phyloP scores from a whole-genome alignment of 441 rosid species.

The Gossypium schwendimanii region DNA sequence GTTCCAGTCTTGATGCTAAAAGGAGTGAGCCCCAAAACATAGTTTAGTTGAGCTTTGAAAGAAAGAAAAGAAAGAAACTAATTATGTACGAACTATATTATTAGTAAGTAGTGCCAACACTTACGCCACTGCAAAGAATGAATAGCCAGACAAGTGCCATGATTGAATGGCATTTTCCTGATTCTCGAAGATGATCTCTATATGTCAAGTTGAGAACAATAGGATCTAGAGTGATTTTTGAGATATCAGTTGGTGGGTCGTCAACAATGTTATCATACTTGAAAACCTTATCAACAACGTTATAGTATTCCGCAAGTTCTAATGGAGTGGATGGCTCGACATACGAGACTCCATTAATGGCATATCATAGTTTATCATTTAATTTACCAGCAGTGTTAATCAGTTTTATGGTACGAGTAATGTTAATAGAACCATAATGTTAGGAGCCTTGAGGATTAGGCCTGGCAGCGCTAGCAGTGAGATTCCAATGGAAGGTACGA shows the following conservation, averaged over 20 bases:
- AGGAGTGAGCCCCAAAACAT: neutral
- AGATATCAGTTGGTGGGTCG: conserved; percentile 28
- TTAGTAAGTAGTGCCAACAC: neutral
- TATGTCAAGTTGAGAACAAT: conserved; percentile 46
- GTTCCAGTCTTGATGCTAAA: conserved; percentile 55
- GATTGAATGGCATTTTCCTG: conserved; percentile 54
- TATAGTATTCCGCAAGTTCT: conserved; percentile 64
- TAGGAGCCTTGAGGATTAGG: conserved; percentile 80
- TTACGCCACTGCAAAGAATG: conserved; percentile 70
- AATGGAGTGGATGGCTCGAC: conserved; percentile 46
- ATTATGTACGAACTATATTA: too few species aligned
- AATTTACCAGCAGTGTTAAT: conserved; percentile 26
- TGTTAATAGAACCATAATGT: conserved; percentile 63
- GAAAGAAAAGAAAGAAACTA: too few species aligned
- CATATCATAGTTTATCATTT: conserved; percentile 50
- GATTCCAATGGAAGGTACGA: conserved; percentile 68
- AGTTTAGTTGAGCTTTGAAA: too few species aligned
- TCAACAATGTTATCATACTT: conserved; percentile 47
- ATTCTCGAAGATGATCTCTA: conserved; percentile 64
- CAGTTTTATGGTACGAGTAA: conserved; percentile 60
- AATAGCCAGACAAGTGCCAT: conserved; percentile 50
- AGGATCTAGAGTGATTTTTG: conserved; percentile 21
- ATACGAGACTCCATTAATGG: conserved; percentile 61
- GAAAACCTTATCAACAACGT: conserved; percentile 41
- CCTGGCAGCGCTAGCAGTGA: conserved; percentile 73